Evolutionary conservation across 78 protist genomes (phyloP), one percentile per base, ranked within the genome.

Genomic region (Emiliania huxleyi): DNA sequence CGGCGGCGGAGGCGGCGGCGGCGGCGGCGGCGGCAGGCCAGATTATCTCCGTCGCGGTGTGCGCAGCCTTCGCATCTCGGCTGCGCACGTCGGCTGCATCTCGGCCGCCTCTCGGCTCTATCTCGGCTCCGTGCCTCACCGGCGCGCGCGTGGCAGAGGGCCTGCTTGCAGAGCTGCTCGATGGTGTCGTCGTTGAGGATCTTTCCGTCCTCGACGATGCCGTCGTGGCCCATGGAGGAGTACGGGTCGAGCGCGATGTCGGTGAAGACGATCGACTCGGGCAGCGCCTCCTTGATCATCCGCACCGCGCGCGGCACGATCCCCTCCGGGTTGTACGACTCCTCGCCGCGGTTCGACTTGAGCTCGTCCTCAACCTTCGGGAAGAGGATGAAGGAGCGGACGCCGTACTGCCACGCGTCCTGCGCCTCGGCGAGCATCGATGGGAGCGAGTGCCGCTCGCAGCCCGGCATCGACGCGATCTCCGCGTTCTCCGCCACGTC

Each of bases 401-500:
- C 92, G 29, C 92, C 92, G 2, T 42, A 37, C 40, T 12, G 18
- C 37, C n/a, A 62, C 43, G 92, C 79, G n/a, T 62, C 83, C 81
- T 56, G 37, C 33, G 77, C 92, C 92, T 90, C 92, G 56, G 69
- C 77, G 35, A 90, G 56, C 92, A 90, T 90, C 37, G 55, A 40
- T 48, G 1, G 85, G 84, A 90, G 92, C 38, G 45, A 26, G 52
- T 90, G 92, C 21, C 92, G 71, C 83, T 56, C 92, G 83, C 92
- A 90, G 48, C 92, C 92, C 33, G 92, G 92, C 92, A 90, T 90
- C 62, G 92, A 90, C 52, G 77, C 62, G 55, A 90, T 90, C 40
- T 0, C 35, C 25, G 2, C 69, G 79, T 90, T 90, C 40, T 2
- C 0, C 19, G 44, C 0, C 38, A 12, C 85, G 85, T 90, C 77